A percentile compares a stretch with the other conserved stretches of the same genome.
phyloP scores from a whole-genome alignment of 306 rosid species.

The Morella rubra region DNA sequence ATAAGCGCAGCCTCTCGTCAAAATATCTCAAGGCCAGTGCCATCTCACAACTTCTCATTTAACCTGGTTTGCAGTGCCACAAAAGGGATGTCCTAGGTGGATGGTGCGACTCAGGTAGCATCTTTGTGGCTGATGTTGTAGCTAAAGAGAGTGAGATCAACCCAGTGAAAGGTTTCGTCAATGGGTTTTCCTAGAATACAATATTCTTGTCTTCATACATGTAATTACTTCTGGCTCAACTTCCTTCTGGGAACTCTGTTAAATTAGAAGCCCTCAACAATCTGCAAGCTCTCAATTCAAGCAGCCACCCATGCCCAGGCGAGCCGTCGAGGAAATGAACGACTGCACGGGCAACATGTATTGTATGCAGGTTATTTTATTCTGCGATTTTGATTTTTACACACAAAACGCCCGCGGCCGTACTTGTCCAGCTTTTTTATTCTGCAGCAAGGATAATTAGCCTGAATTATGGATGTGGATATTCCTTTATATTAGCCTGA shows the following conservation, averaged over 20 bases:
- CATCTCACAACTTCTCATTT: constrained; percentile 19
- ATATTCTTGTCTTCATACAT: neutral
- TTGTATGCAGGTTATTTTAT: neutral
- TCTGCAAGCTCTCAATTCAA: neutral
- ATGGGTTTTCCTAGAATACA: neutral
- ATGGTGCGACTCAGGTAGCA: constrained; percentile 89
- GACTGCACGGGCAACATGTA: neutral
- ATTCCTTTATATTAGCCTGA: too few relatives aligned
- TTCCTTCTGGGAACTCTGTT: neutral
- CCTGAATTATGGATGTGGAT: too few relatives aligned
- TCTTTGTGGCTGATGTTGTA: constrained; percentile 63
- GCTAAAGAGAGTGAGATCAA: constrained; percentile 9
- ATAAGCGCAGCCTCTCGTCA: too few relatives aligned
- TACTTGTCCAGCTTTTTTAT: neutral
- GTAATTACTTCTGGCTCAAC: neutral
- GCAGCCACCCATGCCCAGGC: too few relatives aligned
- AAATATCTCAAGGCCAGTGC: neutral
- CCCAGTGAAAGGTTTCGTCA: constrained; percentile 2
- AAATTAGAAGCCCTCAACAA: neutral
- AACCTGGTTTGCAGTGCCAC: constrained; percentile 54
- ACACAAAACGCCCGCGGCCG: neutral
- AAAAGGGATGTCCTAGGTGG: constrained; percentile 77
- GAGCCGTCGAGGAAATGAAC: too few relatives aligned
- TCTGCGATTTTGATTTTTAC: constrained; percentile 1
- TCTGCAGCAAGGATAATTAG: neutral